A percentile compares a stretch with the other conserved stretches of the same genome.
Evolutionary conservation across 768 basidiomycete species (phyloP).

Genomic region (Kondoa subrosea): DNA sequence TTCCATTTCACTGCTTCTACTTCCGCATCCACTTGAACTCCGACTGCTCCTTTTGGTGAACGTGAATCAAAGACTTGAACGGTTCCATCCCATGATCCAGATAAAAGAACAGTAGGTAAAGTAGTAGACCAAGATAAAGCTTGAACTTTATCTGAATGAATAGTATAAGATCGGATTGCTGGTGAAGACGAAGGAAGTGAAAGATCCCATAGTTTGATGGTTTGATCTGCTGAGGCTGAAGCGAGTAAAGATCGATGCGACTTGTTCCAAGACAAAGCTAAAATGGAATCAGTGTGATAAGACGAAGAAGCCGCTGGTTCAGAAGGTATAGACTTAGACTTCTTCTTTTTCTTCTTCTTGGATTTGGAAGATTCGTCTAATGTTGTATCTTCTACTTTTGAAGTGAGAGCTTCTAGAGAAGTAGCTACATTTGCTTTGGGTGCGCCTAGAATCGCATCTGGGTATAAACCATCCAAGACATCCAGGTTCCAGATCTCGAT

Average conservation of each 20-base stretch:
- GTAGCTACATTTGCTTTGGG: slow-evolving; percentile 21
- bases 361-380: slow-evolving; percentile 1
- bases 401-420: slow-evolving; percentile 7
- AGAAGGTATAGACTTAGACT: slow-evolving; percentile 35
- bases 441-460: slow-evolving; percentile 73
- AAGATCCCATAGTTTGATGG: slow-evolving; percentile 95
- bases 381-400: slow-evolving; percentile 17
- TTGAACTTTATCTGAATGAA: slow-evolving; percentile 75
- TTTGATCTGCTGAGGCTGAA: slow-evolving; percentile 79
- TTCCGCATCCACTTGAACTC: slow-evolving; percentile 56
- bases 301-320: slow-evolving; percentile 48
- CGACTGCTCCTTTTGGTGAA: slow-evolving; percentile 43
- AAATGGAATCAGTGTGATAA: slow-evolving; percentile 79
- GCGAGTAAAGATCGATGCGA: slow-evolving; percentile 77
- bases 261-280: slow-evolving; percentile 84
- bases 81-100: slow-evolving; percentile 85
- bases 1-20: slow-evolving; percentile 92
- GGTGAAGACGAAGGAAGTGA: slow-evolving; percentile 43
- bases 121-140: slow-evolving; percentile 85
- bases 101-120: slow-evolving; percentile 75
- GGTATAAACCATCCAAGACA: slow-evolving; percentile 82
- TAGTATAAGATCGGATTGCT: slow-evolving; percentile 65
- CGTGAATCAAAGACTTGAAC: slow-evolving; percentile 88
- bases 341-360: slow-evolving; percentile 96
- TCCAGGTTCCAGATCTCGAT: slow-evolving; percentile 98